phyloP scores from a whole-genome alignment of 202 grass and related monocot genomes.

The Setaria viridis region DNA sequence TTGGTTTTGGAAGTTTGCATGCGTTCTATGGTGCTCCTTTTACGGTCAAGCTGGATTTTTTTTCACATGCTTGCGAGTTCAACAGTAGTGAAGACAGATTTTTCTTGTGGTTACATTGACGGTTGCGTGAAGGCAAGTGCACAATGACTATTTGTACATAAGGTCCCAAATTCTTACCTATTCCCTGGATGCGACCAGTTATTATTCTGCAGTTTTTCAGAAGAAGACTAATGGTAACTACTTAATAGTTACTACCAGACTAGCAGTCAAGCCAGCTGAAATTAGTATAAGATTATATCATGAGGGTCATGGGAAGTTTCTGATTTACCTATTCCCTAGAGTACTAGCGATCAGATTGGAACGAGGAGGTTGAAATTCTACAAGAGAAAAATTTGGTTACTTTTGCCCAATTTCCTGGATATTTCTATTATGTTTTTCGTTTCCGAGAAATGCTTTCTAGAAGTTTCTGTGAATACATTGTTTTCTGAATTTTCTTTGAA shows the following conservation, averaged over 20 bases:
- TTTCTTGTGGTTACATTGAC: neutral
- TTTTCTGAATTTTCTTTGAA: too few species aligned
- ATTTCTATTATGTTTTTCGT: neutral
- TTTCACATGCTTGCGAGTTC: neutral
- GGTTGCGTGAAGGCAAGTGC: neutral
- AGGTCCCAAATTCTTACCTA: neutral
- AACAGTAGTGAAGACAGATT: neutral
- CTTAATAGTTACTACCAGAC: neutral
- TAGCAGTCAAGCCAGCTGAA: neutral
- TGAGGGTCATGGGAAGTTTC: too few species aligned
- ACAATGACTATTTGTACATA: neutral
- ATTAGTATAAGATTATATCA: too few species aligned
- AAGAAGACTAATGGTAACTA: neutral
- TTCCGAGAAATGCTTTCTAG: neutral
- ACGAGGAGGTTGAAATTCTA: neutral
- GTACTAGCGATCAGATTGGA: too few species aligned
- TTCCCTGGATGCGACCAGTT: neutral
- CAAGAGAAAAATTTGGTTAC: neutral
- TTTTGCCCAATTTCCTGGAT: neutral
- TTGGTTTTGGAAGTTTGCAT: conserved; percentile 1
- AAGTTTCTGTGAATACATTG: neutral
- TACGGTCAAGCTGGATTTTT: neutral
- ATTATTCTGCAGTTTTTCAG: neutral
- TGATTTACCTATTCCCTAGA: too few species aligned
- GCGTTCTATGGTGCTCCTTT: neutral